These are phyloP conservation scores for Fusarium albosuccineum DNA, from an alignment of 2,329 filamentous ascomycete genomes.

Conservation along the genomic window DNA sequence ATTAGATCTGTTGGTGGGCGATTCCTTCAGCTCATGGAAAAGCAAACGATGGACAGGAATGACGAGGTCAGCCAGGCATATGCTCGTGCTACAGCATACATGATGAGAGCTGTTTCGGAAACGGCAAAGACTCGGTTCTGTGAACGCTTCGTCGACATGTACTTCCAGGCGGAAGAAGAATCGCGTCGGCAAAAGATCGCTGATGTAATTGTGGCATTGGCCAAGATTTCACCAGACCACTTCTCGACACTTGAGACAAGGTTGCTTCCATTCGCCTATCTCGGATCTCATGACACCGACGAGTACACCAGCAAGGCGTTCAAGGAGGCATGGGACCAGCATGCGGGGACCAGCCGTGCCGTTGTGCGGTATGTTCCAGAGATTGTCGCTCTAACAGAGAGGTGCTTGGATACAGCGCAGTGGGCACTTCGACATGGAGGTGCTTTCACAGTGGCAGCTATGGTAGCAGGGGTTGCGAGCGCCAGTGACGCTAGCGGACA, in stretches of 20 bases:
- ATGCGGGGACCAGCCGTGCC: slow-evolving; percentile 85
- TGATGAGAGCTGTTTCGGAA: slow-evolving; percentile 72
- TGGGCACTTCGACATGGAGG: slow-evolving; percentile 94
- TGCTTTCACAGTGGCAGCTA: slow-evolving; percentile 82
- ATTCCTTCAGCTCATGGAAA: slow-evolving; percentile 83
- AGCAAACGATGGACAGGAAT: slow-evolving; percentile 89
- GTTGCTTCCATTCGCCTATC: slow-evolving; percentile 87
- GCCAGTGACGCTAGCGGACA: slow-evolving; percentile 69
- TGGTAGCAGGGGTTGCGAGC: slow-evolving; percentile 73
- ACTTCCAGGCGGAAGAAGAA: slow-evolving; percentile 86
- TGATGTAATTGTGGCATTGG: slow-evolving; percentile 85
- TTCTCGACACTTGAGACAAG: slow-evolving; percentile 82
- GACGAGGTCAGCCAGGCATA: slow-evolving; percentile 94
- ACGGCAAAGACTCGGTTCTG: slow-evolving; percentile 65
- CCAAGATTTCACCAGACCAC: slow-evolving; percentile 89
- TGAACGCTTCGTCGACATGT: slow-evolving; percentile 72
- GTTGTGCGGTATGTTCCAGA: slow-evolving; percentile 88
- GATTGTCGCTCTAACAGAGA: slow-evolving; percentile 77
- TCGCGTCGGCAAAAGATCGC: slow-evolving; percentile 79
- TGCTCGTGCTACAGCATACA: slow-evolving; percentile 86
- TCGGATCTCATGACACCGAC: slow-evolving; percentile 87
- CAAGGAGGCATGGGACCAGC: slow-evolving; percentile 87
- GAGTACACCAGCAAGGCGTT: slow-evolving; percentile 85
- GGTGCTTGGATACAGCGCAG: slow-evolving; percentile 80
- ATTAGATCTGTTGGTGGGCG: slow-evolving; percentile 81